Conservation (phyloP, 2,329 filamentous ascomycete genomes). For the Sordariomycetes sp. region DNA sequence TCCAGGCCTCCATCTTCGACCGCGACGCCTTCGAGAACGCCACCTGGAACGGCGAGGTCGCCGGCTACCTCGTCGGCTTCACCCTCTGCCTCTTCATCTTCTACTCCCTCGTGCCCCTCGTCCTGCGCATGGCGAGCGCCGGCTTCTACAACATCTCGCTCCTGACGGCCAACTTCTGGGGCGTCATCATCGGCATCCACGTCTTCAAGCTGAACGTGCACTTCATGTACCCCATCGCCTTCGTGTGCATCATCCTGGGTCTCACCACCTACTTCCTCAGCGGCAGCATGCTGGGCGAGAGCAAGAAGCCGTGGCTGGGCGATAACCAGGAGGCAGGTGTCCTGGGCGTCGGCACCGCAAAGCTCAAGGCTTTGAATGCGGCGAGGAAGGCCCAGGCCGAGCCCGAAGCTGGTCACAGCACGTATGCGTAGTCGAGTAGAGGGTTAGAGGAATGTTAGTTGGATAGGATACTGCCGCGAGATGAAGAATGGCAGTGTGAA, state of each 20-base stretch:
- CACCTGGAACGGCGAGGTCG: slow-evolving; percentile 58
- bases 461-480: too few relatives aligned
- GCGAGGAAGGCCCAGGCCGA: slow-evolving; percentile 32
- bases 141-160: slow-evolving; percentile 96
- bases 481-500: too few relatives aligned
- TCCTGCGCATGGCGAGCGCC: slow-evolving; percentile 82
- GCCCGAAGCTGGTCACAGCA: too few relatives aligned
- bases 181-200: slow-evolving; percentile 80
- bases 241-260: slow-evolving; percentile 82
- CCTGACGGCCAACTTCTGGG: slow-evolving; percentile 95
- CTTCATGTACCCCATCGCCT: slow-evolving; percentile 91
- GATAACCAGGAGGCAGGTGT: slow-evolving; percentile 75
- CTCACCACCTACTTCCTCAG: slow-evolving; percentile 82
- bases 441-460: too few relatives aligned
- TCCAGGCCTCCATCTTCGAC: slow-evolving; percentile 88
- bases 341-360: slow-evolving; percentile 76
- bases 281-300: slow-evolving; percentile 74
- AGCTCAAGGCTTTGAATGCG: slow-evolving; percentile 58
- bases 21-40: slow-evolving; percentile 58
- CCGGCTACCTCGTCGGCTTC: slow-evolving; percentile 82
- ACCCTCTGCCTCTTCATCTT: slow-evolving; percentile 77
- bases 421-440: too few relatives aligned
- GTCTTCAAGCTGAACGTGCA: slow-evolving; percentile 76
- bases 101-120: slow-evolving; percentile 77
- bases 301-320: slow-evolving; percentile 91